Conservation (phyloP, 2,329 filamentous ascomycete genomes). For the Xylariaceae sp. region DNA sequence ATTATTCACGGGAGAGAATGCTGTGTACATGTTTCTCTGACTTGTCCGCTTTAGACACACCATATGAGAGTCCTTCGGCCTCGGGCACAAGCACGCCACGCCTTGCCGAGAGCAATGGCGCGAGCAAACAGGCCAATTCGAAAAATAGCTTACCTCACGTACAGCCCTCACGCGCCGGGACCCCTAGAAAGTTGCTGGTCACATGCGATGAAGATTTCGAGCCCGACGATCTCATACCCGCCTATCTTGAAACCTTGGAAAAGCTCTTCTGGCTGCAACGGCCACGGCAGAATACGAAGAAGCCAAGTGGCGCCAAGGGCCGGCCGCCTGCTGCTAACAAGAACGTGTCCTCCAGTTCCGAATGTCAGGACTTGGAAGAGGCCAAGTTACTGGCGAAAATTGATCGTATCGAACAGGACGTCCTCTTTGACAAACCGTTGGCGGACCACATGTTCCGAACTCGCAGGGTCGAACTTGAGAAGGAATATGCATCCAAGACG, state of each 20-base stretch:
- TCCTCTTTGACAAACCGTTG: constrained; percentile 64
- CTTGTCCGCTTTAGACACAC: constrained; percentile 37
- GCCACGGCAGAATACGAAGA: constrained; percentile 42
- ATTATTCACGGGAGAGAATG: neutral
- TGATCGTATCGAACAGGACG: constrained; percentile 68
- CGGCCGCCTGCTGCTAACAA: neutral
- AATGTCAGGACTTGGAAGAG: constrained; percentile 42
- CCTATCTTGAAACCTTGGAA: constrained; percentile 70
- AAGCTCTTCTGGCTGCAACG: constrained; percentile 60
- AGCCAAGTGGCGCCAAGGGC: constrained; percentile 31
- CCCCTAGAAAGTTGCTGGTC: constrained; percentile 41
- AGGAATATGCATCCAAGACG: constrained; percentile 51
- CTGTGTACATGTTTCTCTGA: neutral
- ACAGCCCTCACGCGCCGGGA: constrained; percentile 27
- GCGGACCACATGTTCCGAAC: constrained; percentile 63
- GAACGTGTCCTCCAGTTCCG: neutral
- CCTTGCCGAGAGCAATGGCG: constrained; percentile 34
- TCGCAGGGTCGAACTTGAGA: constrained; percentile 55
- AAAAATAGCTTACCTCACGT: constrained; percentile 34
- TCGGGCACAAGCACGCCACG: constrained; percentile 49
- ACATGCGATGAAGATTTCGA: constrained; percentile 67
- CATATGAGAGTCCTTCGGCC: constrained; percentile 44
- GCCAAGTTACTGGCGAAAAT: constrained; percentile 69
- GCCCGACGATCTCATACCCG: constrained; percentile 67
- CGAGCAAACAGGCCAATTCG: constrained; percentile 28